Evolutionary conservation across 768 basidiomycete genomes (phyloP).

Genomic region (Russula lepida): DNA sequence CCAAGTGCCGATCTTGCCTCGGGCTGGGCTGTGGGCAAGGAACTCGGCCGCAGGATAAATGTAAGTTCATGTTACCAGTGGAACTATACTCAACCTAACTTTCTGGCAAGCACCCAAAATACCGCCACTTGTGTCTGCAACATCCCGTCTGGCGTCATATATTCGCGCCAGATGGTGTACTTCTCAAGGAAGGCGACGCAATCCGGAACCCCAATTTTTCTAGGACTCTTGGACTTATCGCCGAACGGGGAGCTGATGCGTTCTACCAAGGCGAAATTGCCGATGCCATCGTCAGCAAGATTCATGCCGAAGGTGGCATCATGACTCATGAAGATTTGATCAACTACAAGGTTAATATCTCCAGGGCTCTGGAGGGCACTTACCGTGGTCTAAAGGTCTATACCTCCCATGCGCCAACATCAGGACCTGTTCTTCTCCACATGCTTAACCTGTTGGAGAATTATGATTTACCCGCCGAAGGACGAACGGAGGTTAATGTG

Average conservation of each 20-base stretch:
- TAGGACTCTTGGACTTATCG: slow-evolving; percentile 64
- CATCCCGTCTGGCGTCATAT: slow-evolving; percentile 72
- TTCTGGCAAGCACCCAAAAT: slow-evolving; percentile 28
- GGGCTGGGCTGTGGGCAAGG: slow-evolving; percentile 72
- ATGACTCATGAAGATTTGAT: slow-evolving; percentile 66
- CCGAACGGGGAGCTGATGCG: slow-evolving; percentile 64
- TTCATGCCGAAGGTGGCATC: slow-evolving; percentile 68
- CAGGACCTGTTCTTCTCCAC: slow-evolving; percentile 82
- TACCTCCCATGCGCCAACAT: slow-evolving; percentile 77
- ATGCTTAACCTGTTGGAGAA: slow-evolving; percentile 86
- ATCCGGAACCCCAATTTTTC: slow-evolving; percentile 71
- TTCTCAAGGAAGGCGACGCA: slow-evolving; percentile 66
- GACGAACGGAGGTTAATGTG: slow-evolving; percentile 51
- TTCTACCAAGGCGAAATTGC: slow-evolving; percentile 91
- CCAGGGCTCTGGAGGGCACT: slow-evolving; percentile 66
- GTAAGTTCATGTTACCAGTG: slow-evolving; percentile 31
- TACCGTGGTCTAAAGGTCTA: slow-evolving; percentile 76
- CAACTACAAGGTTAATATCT: slow-evolving; percentile 58
- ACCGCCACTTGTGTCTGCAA: slow-evolving; percentile 47
- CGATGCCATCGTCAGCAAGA: slow-evolving; percentile 64
- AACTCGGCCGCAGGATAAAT: slow-evolving; percentile 66
- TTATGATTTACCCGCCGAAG: slow-evolving; percentile 45
- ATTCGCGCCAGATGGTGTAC: slow-evolving; percentile 68
- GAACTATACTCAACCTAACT: not conserved
- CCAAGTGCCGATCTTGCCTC: slow-evolving; percentile 68